Evolutionary conservation across 1,139 yeast species (phyloP).

Genomic region (Kurtzmaniella quercitrusa): DNA sequence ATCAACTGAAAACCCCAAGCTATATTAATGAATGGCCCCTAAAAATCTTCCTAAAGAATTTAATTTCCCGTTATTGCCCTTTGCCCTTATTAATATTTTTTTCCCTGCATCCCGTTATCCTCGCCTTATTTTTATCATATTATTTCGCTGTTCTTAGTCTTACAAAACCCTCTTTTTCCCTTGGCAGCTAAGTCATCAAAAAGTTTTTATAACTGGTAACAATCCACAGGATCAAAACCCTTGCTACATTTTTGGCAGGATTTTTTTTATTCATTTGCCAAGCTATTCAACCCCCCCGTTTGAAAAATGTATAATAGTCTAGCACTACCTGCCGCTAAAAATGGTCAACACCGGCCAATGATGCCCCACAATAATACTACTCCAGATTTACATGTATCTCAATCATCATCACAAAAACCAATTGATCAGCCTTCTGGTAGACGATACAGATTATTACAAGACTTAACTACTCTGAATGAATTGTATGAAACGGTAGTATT

Average conservation of each 20-base stretch:
- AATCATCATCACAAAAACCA: not conserved
- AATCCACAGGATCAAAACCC: not conserved
- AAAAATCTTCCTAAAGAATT: too few relatives aligned
- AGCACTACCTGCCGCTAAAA: not conserved
- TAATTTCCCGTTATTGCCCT: not conserved
- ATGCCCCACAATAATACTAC: not conserved
- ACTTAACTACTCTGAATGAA: not conserved
- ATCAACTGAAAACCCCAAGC: too few relatives aligned
- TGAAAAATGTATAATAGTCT: not conserved
- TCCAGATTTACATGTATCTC: slow-evolving; percentile 1
- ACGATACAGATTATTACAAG: not conserved
- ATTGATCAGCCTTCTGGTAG: not conserved
- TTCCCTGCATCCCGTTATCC: not conserved
- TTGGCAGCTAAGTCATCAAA: not conserved
- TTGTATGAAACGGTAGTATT: not conserved
- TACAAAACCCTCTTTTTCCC: not conserved
- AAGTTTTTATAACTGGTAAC: too few relatives aligned
- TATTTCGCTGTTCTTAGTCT: not conserved
- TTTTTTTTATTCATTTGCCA: not conserved
- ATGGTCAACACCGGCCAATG: not conserved
- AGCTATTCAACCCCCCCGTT: not conserved
- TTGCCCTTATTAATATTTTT: not conserved
- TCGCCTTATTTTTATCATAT: not conserved
- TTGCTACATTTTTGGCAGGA: not conserved
- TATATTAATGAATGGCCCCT: too few relatives aligned